Percentiles rank a stretch among this genome's conserved stretches.
Conservation (phyloP, 2,329 filamentous ascomycete genomes). For the Cladosporium sphaerospermum region DNA sequence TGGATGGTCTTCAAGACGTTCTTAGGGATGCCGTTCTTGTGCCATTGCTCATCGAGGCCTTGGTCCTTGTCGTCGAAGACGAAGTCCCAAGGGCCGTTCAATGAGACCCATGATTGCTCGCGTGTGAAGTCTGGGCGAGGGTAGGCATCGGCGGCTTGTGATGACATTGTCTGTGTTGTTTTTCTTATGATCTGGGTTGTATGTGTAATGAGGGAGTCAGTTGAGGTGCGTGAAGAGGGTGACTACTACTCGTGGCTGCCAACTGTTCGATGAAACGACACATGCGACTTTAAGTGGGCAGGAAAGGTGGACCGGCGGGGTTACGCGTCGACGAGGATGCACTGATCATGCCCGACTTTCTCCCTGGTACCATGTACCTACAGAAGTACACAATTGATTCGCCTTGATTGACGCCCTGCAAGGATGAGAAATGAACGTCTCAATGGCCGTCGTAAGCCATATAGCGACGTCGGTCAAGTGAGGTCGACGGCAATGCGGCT, state of each 20-base stretch:
- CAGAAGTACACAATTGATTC: no score
- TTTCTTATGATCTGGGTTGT: neutral
- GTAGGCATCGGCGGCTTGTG: conserved; percentile 34
- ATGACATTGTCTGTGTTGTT: neutral
- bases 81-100: conserved; percentile 60
- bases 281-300: neutral
- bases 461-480: no score
- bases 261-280: neutral
- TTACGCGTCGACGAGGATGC: neutral
- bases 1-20: conserved; percentile 49
- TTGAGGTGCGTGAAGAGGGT: neutral
- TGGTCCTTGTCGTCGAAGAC: conserved; percentile 59
- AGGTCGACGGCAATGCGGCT: no score
- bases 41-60: conserved; percentile 50
- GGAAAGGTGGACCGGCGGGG: neutral
- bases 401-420: no score
- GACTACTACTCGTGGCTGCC: neutral
- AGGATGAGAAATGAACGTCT: no score
- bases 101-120: conserved; percentile 50
- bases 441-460: no score
- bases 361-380: neutral
- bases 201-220: neutral
- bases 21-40: conserved; percentile 45
- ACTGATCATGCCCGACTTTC: neutral
- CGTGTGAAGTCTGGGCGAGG: conserved; percentile 62